These are phyloP conservation scores for Syzygium aromaticum DNA, from an alignment of 345 rosid genomes.

Conservation along the genomic window DNA sequence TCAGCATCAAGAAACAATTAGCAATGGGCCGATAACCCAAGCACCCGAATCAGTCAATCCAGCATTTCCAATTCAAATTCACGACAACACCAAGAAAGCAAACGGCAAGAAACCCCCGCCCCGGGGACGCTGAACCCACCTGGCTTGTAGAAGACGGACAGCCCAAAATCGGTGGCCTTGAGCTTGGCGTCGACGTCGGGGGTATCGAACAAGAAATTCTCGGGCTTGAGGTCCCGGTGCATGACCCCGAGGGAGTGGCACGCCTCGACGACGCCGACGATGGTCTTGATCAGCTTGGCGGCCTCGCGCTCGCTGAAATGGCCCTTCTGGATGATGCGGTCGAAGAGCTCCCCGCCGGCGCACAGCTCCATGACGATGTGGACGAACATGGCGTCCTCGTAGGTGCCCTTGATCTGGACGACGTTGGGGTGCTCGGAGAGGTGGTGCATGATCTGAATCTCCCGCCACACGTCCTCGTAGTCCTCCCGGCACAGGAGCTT, in stretches of 20 bases:
- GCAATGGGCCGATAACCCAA: not conserved
- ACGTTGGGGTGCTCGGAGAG: slow-evolving; percentile 77
- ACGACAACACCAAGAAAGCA: not conserved
- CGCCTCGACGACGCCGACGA: slow-evolving; percentile 82
- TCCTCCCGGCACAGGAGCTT: slow-evolving; percentile 89
- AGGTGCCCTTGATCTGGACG: slow-evolving; percentile 79
- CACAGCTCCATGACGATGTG: slow-evolving; percentile 98
- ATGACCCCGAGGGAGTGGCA: slow-evolving; percentile 97
- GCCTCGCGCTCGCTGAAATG: slow-evolving; percentile 94
- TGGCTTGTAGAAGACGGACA: slow-evolving; percentile 92
- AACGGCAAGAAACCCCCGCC: not conserved
- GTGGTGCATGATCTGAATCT: slow-evolving; percentile 99
- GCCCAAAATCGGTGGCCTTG: slow-evolving; percentile 85
- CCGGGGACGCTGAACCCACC: slow-evolving; percentile 23
- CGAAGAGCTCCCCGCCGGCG: slow-evolving; percentile 94
- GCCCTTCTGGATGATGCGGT: slow-evolving; percentile 84
- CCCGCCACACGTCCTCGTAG: slow-evolving; percentile 92
- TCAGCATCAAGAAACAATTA: not conserved
- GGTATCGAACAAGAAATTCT: slow-evolving; percentile 88
- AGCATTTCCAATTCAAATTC: not conserved
- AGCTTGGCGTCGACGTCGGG: slow-evolving; percentile 69
- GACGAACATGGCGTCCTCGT: slow-evolving; percentile 83
- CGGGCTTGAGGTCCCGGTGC: slow-evolving; percentile 98
- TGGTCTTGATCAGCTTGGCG: slow-evolving; percentile 70
- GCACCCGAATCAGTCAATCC: not conserved